phyloP scores from a whole-genome alignment of 306 rosid species.

The Corylus americana region DNA sequence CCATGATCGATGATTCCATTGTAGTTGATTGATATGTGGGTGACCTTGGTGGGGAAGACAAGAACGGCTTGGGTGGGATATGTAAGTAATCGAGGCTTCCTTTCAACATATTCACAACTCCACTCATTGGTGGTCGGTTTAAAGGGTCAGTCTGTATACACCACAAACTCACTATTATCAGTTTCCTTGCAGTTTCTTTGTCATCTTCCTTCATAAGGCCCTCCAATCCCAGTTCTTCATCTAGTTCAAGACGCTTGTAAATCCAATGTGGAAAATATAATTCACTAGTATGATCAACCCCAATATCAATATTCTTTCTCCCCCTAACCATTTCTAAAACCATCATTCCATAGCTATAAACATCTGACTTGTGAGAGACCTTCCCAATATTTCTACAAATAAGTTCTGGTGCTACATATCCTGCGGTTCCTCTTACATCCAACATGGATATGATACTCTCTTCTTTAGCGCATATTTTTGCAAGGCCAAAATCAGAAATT shows the following conservation, averaged over 20 bases:
- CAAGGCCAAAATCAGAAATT: neutral
- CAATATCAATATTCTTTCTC: neutral
- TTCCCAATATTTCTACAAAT: neutral
- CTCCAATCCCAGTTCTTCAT: neutral
- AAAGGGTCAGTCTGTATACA: neutral
- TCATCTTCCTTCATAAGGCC: neutral
- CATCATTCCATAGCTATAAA: neutral
- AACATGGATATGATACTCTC: neutral
- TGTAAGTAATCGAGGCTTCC: neutral
- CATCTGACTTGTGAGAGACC: neutral
- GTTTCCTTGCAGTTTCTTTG: neutral
- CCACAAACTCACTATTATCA: slow-evolving; percentile 7
- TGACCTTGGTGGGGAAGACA: neutral
- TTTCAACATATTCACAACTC: slow-evolving; percentile 1
- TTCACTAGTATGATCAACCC: neutral
- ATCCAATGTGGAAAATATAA: neutral
- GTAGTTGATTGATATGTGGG: neutral
- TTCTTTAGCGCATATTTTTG: neutral
- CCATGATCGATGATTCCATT: too few relatives aligned
- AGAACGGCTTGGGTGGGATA: neutral
- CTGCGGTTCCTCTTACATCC: neutral
- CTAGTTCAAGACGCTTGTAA: neutral
- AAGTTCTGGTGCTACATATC: neutral
- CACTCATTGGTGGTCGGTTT: neutral
- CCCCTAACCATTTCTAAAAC: neutral